phyloP scores from a whole-genome alignment of 1,139 yeast species.

The Pichia sp. region DNA sequence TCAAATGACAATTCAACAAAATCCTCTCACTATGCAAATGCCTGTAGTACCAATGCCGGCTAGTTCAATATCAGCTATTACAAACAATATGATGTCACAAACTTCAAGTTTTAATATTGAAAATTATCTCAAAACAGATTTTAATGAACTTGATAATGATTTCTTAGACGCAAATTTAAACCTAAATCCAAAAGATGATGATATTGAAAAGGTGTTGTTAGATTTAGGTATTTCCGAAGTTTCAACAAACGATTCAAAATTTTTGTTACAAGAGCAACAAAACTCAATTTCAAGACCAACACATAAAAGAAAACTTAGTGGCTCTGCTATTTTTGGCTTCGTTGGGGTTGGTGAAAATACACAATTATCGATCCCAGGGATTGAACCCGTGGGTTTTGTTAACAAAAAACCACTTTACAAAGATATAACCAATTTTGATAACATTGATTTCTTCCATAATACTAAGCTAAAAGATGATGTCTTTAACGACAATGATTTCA shows the following conservation, averaged over 20 bases:
- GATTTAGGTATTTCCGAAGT: constrained; percentile 48
- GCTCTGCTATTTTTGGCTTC: constrained; percentile 56
- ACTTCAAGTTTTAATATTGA: constrained; percentile 11
- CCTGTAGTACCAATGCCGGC: not conserved
- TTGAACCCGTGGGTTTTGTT: constrained; percentile 25
- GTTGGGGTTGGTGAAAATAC: constrained; percentile 40
- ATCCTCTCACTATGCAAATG: not conserved
- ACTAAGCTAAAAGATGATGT: no score
- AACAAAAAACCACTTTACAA: constrained; percentile 27
- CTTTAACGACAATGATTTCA: no score
- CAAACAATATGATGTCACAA: not conserved
- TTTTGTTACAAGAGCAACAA: constrained; percentile 10
- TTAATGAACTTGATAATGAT: constrained; percentile 11
- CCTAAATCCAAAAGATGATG: constrained; percentile 14
- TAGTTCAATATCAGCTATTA: not conserved
- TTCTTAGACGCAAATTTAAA: constrained; percentile 12
- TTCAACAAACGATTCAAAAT: constrained; percentile 2
- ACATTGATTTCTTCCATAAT: constrained; percentile 20
- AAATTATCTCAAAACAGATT: constrained; percentile 12
- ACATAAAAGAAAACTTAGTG: constrained; percentile 36
- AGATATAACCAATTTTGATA: constrained; percentile 22
- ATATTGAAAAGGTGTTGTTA: constrained; percentile 27
- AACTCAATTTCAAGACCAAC: constrained; percentile 8
- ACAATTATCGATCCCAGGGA: constrained; percentile 44
- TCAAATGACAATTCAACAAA: not conserved